Evolutionary conservation across 129 eudicot genomes (phyloP).

Genomic region (Mikania micrantha): DNA sequence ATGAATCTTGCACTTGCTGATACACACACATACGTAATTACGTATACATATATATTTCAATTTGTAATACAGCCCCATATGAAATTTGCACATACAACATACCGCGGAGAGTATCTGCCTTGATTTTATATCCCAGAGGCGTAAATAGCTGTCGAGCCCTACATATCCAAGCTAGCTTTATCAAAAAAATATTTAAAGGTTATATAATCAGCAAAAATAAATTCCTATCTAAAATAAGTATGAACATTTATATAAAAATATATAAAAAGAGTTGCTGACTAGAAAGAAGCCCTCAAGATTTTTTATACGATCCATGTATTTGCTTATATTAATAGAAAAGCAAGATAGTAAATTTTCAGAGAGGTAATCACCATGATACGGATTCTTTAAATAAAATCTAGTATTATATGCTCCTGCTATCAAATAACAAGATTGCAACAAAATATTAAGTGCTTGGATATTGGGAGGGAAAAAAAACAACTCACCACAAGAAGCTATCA

Average conservation of each 20-base stretch:
- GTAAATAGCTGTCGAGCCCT: slow-evolving; percentile 93
- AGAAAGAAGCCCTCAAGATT: too few species aligned
- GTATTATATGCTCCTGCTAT: neutral
- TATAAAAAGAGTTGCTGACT: too few species aligned
- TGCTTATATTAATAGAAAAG: neutral
- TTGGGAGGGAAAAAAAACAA: too few species aligned
- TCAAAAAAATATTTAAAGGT: neutral
- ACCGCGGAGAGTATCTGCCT: slow-evolving; percentile 97
- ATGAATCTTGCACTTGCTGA: neutral
- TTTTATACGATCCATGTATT: neutral
- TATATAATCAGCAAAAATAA: neutral
- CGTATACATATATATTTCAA: neutral
- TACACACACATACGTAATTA: too few species aligned
- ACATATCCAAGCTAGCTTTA: slow-evolving; percentile 6
- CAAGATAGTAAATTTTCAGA: neutral
- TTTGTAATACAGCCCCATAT: neutral
- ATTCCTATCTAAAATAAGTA: too few species aligned
- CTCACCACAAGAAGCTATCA: slow-evolving; percentile 96
- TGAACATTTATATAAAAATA: too few species aligned
- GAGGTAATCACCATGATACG: neutral
- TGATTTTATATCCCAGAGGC: slow-evolving; percentile 82
- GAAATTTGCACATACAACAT: slow-evolving; percentile 16
- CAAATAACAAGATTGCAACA: neutral
- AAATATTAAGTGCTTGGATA: neutral
- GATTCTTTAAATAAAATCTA: neutral